Evolutionary conservation across 2,329 filamentous ascomycete genomes (phyloP), one percentile per base, ranked within the genome.

Genomic region (Nemania abortiva): DNA sequence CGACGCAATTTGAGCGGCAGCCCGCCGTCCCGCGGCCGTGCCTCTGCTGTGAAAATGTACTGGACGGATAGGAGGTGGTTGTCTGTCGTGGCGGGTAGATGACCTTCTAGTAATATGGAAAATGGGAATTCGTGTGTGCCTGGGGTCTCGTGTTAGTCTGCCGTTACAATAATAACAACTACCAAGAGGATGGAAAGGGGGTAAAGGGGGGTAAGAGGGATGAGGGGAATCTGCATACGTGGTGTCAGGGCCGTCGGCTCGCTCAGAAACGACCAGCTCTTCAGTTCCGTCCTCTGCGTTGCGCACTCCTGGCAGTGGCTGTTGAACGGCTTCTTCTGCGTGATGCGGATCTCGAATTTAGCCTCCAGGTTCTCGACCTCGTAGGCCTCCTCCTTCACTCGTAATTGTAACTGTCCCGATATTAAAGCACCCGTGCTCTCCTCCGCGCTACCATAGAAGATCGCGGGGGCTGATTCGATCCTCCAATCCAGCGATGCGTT

Each of bases 391-490:
- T 94, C 91, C 70, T 87, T 87, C 75, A 97, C 88, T 47, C 89
- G 85, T 63, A 98, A 82, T 74, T 91, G 89, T 74, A 98, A 84
- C 79, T 94, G 92, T 34, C 94, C 94, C 0, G 94, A 97, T 59
- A 98, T 88, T 68, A 98, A 84, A 6, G 94, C 94, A 65, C 95
- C 95, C 2, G 91, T 92, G 74, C 94, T 97, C 73, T 88, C 87
- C 70, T 90, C 87, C 0, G 92, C 86, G 27, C 87, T 84, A 71
- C 94, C 94, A 77, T 96, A 93, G 82, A 97, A 91, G 54, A 98
- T 88, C 20, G 95, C 86, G 2, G 95, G 95, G 1, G 94, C 94
- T 13, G 93, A 97, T 84, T 98, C 95, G 71, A 98, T 91, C 74
- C 82, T 85, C 84, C 86, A 88, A 68, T 84, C 81, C 20, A 89